Base-by-base conservation (phyloP, 106 monocot species). In the Platanthera guangdongensis region DNA sequence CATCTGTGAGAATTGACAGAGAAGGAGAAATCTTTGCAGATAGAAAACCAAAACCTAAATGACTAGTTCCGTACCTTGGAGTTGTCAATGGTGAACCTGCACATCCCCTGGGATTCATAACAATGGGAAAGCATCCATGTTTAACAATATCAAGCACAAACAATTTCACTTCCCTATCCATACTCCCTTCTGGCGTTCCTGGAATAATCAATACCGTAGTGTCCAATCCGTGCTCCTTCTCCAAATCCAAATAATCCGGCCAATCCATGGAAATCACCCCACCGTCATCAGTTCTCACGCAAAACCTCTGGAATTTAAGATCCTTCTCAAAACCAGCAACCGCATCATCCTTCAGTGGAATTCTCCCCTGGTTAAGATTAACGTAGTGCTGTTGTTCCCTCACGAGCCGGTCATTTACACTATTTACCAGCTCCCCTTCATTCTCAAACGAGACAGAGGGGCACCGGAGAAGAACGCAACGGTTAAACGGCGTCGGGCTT, bases 71-170 rank as follows among this genome's bases (percentile, higher is more conserved):
- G 75, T 74, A 94, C 94, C 97, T 87, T 50, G 96, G 82, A 12
- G 93, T 89, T 28, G 89, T 94, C 71, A 97, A 52, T 1, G 97
- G 88, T 0, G 97, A 99, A 14, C 89, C 85, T 21, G 86, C 94
- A 74, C 94, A 94, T 9, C 99, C 99, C 73, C 97, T 87, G 1
- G 97, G 99, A 53, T 99, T 99, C 89, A 99, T 81, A 52, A 99
- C 94, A 16, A 99, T 51, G 0, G 99, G 99, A 71, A 99, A 99
- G 54, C 69, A 85, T 12, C 99, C 99, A 52, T 81, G 82, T 45
- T 75, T 64, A 53, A 94, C 77, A 4, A 81, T 86, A 50, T 91
- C 88, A 71, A n/a, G 32, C 55, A 90, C 94, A 73, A 94, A 90
- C 25, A 73, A 32, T 73, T 50, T 86, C 46, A 99, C 80, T 51